Base-by-base conservation (phyloP, 2,329 filamentous ascomycete genomes). In the Sporothrix euskadiensis region DNA sequence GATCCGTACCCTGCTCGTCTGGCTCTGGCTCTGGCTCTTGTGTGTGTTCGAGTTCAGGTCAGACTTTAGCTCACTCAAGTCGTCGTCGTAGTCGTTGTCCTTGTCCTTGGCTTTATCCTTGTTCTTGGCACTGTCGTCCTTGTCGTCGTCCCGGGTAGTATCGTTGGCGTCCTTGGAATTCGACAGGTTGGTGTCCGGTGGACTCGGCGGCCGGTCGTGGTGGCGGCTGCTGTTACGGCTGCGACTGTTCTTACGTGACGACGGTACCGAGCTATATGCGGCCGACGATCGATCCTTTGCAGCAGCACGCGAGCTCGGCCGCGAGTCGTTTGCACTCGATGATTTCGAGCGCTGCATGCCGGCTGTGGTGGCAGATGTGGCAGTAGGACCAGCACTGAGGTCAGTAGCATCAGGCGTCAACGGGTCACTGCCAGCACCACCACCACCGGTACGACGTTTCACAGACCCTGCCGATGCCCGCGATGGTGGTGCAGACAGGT, bases 361-460 rank as follows among this genome's bases (percentile, higher is more conserved):
- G 35, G 35, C 35, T 5, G 35, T 35, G 35, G 35, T 2, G 3
- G 35, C 2, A 26, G 26, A 26, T 26, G 26, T 35, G 35, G 35
- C 63, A 49, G 44, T 49, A 8, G 54, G 22, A 32, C 81, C 82
- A 30, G 85, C 84, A 70, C 89, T 89, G 30, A 92, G 78, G 78
- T 94, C 91, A 30, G 91, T 94, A 30, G 91, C 86, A 75, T 94
- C 91, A 22, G 92, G 92, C 0, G 92, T 94, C 68, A 86, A 81
- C 0, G 87, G 87, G 72, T 90, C 88, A 14, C 57, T 61, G 14
- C 76, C 89, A 85, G 75, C 76, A 44, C 41, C 41, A 66, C 76
- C 78, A 66, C 76, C 78, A 63, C 74, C 75, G 74, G 71, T 78
- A 16, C 54, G 73, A 7, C 68, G 71, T 56, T 79, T 22, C 30